Evolutionary conservation across 768 basidiomycete species (phyloP), one percentile per base, ranked within the genome.

Genomic region (Hygrophorus pudorinus): DNA sequence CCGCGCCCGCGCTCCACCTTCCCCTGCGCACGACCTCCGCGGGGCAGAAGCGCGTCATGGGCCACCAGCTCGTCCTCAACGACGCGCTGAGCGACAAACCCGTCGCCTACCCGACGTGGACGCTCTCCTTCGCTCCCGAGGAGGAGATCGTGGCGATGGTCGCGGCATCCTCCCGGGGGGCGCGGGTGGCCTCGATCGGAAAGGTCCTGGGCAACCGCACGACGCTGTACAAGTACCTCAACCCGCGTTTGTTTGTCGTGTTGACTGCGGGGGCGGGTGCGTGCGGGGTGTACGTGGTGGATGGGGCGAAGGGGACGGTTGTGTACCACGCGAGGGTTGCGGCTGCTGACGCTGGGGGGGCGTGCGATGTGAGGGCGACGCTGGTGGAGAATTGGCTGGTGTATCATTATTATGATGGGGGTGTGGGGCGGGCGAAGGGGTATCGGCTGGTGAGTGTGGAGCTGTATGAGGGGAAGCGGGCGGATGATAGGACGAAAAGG

Each of bases 181-280:
- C n/a, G n/a, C n/a, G 78, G 1, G 65, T 89, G 28, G 90, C 92
- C 0, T 85, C 81, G 1, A 62, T 83, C 24, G 94, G 93, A 3
- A 81, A 81, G 53, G 90, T 94, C 3, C 67, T 89, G 3, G 92
- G 87, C 2, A 84, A 93, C 60, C 78, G 91, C 42, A 80, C 78
- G 30, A 92, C 91, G 27, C 59, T 97, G 46, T 94, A 96, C 71
- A 97, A 97, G 64, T 94, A 96, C 56, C 72, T 97, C 48, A 94
- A 94, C 58, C 84, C 83, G 6, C 79, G 88, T 52, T 53, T 92
- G 28, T 68, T 82, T 39, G 75, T 77, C 6, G 66, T 89, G 30
- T 63, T 82, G 24, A 88, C 88, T 5, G 61, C 67, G 14, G 38
- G 37, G 41, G 45, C 54, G 16, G 36, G 55, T 1, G 60, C 53